Base-by-base conservation (phyloP, 805 yeast species). In the Metschnikowia arizonensis region DNA sequence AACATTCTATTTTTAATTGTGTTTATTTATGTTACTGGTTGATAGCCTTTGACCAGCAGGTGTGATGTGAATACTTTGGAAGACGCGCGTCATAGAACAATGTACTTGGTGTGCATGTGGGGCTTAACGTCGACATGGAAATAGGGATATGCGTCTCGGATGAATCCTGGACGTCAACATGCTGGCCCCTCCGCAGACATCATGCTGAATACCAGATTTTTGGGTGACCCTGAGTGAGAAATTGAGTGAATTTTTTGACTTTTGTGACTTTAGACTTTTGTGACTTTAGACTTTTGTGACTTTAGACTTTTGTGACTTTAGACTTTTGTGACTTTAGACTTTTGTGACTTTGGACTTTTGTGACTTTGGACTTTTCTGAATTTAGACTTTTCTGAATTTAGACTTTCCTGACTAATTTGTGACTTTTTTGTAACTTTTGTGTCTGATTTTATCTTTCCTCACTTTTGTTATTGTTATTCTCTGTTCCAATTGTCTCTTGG, bases 111-210 rank as follows among this genome's bases (percentile, higher is more conserved):
- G 33, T 17, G 40, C 40, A 37, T 37, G 31, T 25, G 31, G 15
- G 21, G 31, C 23, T n/a, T 12, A 25, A 19, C 10, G 12, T 24
- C 14, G 19, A 37, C 40, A 26, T 18, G 33, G 40, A 18, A 9
- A 28, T 19, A 37, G 33, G 40, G 40, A 37, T 37, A 37, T 37
- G 40, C 40, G 33, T 10, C n/a, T 10, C 31, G 40, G 31, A 17
- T 32, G 23, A 36, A 36, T 36, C 24, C 33, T 19, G 29, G n/a
- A 12, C 33, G 10, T 18, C 31, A 14, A 9, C 15, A 11, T 37
- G 40, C 40, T 28, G 38, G 18, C n/a, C 14, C 11, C 9, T 33
- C 15, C 26, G 36, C 17, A 7, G 12, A 10, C n/a, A 32, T 19
- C 18, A 19, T 11, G n/a, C n/a, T n/a, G n/a, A n/a, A n/a, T 15